Evolutionary conservation across 1,284 basidiomycete species (phyloP), one percentile per base, ranked within the genome.

Genomic region (Kwoniella shivajii): DNA sequence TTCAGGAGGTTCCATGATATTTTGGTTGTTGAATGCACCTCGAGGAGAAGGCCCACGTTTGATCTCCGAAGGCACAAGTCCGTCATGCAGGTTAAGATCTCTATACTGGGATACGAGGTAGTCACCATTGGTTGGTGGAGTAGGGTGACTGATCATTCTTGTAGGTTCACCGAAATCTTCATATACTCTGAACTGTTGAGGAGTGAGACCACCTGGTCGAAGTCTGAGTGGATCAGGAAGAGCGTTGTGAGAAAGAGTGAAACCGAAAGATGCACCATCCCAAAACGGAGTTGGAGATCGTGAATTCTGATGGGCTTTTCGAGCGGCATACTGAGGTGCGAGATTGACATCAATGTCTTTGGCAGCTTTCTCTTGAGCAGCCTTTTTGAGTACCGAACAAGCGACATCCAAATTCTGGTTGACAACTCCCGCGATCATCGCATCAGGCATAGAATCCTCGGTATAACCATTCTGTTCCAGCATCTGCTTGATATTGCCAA

Each of bases 321-420:
- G 85, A 46, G 84, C 82, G 38, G 92, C 88, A 71, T 93, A 98
- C 11, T 92, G 88, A 29, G 84, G 72, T 4, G 85, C 83, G 59
- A 99, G 89, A 33, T 86, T 87, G 64, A 95, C 92, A 72, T 99
- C 96, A 18, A 98, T 90, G 70, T 99, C 96, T n/a, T 87, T 84
- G 49, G 92, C 84, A 1, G 94, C 94, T 65, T 93, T 88, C 70
- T 99, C 94, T 90, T 97, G 97, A 1, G 96, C 96, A 7, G 94
- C 94, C 74, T 92, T 95, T 79, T 98, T 94, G 63, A 99, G 93
- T 6, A 94, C 90, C 54, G 86, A 85, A 75, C 95, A 98, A 16
- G 95, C 95, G 50, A 93, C 82, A 56, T 99, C 94, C 59, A 98
- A 82, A 71, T 99, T 99, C 71, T 98, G 94, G 64, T 88, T 85